Evolutionary conservation across 1,284 basidiomycete genomes (phyloP).

Genomic region (Puccinia polysora): DNA sequence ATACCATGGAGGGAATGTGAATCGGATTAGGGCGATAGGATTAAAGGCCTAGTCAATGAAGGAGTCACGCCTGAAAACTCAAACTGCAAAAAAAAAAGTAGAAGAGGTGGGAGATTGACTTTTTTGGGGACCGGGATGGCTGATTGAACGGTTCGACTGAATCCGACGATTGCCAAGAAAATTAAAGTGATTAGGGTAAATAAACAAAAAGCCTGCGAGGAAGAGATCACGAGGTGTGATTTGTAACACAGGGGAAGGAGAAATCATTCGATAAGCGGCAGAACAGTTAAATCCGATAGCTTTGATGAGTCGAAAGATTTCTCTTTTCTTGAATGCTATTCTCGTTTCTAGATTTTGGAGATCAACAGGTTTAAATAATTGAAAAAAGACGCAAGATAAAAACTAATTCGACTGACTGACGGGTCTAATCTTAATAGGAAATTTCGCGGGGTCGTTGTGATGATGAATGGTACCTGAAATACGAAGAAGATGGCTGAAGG

Average conservation of each 20-base stretch:
- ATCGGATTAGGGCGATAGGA: background rate
- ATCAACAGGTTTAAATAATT: too few species aligned
- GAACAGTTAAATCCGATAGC: too few species aligned
- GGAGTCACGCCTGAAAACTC: too few species aligned
- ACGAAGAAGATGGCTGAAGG: background rate
- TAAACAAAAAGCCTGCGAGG: conserved; percentile 24
- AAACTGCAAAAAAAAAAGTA: too few species aligned
- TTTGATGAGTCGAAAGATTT: too few species aligned
- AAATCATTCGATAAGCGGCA: too few species aligned
- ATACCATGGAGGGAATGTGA: background rate
- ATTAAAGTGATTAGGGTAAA: conserved; percentile 12
- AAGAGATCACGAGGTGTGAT: too few species aligned
- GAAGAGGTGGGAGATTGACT: conserved; percentile 1
- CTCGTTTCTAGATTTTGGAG: too few species aligned
- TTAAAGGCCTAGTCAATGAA: too few species aligned
- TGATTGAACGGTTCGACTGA: conserved; percentile 21
- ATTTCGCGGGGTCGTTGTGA: background rate
- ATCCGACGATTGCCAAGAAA: conserved; percentile 12
- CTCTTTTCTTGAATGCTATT: background rate
- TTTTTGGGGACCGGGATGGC: conserved; percentile 19
- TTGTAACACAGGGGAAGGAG: conserved; percentile 1
- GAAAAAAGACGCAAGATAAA: too few species aligned
- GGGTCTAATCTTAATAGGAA: conserved; percentile 35
- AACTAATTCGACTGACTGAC: conserved; percentile 25
- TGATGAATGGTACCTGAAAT: background rate